These are phyloP conservation scores for Teratosphaeria destructans DNA, from an alignment of 2,329 filamentous ascomycete genomes.

Conservation along the genomic window DNA sequence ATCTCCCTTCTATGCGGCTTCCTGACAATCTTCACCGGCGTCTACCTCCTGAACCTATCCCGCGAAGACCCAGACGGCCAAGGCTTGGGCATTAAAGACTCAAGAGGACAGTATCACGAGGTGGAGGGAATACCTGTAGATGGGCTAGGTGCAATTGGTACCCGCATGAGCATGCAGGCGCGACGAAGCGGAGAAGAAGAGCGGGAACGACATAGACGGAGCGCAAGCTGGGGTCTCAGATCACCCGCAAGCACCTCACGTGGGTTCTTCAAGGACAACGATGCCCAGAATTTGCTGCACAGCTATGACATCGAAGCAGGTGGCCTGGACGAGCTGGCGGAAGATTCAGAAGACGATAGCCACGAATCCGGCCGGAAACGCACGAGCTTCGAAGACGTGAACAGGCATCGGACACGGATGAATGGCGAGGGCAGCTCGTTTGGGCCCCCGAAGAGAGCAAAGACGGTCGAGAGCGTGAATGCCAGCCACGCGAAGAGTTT, in stretches of 20 bases:
- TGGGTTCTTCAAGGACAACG: slow-evolving; percentile 27
- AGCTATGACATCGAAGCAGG: slow-evolving; percentile 79
- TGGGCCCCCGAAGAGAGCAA: slow-evolving; percentile 4
- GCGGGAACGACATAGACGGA: slow-evolving; percentile 37
- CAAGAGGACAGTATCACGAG: slow-evolving; percentile 29
- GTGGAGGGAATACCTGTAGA: slow-evolving; percentile 82
- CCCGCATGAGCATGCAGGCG: slow-evolving; percentile 85
- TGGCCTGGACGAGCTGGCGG: slow-evolving; percentile 60
- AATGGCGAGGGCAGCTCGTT: slow-evolving; percentile 8
- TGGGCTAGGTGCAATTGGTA: slow-evolving; percentile 78
- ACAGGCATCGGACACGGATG: slow-evolving; percentile 7
- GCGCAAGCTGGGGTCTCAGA: slow-evolving; percentile 36
- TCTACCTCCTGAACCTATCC: slow-evolving; percentile 94
- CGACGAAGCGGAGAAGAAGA: slow-evolving; percentile 54
- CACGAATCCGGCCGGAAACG: slow-evolving; percentile 19
- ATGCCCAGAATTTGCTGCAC: slow-evolving; percentile 74
- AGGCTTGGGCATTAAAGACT: slow-evolving; percentile 44
- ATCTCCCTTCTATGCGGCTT: slow-evolving; percentile 88
- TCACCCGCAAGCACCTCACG: slow-evolving; percentile 27
- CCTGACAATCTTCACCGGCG: slow-evolving; percentile 86
- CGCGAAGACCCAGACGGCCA: slow-evolving; percentile 78
- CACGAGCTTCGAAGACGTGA: slow-evolving; percentile 24
- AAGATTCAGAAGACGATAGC: slow-evolving; percentile 60
- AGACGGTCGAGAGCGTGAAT: slow-evolving; percentile 7
- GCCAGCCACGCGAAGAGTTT: slow-evolving; percentile 13